A percentile compares a stretch with the other conserved stretches of the same genome.
Evolutionary conservation across 2,329 filamentous ascomycete species (phyloP).

Genomic region (Dothideomycetes sp.): DNA sequence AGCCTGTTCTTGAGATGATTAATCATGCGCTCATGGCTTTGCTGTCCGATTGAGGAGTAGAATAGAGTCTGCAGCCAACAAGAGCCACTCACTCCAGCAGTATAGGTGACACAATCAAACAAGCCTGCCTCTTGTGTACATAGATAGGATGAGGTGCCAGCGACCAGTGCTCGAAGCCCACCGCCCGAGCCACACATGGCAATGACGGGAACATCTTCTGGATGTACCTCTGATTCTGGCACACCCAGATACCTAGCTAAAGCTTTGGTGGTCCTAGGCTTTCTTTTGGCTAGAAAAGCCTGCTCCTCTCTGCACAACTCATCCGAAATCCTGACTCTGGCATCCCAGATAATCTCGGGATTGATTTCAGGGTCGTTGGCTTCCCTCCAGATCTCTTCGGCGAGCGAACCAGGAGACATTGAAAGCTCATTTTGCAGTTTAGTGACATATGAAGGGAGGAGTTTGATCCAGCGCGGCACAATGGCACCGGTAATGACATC

Average conservation of each 20-base stretch:
- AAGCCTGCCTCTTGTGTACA: conserved; percentile 78
- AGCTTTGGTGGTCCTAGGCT: conserved; percentile 58
- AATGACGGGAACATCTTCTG: conserved; percentile 86
- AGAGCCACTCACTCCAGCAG: conserved; percentile 87
- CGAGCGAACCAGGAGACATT: conserved; percentile 76
- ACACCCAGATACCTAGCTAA: conserved; percentile 76
- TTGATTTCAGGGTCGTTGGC: conserved; percentile 75
- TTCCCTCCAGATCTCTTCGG: conserved; percentile 88
- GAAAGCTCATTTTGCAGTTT: conserved; percentile 85
- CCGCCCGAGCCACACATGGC: conserved; percentile 92
- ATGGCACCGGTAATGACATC: conserved; percentile 38
- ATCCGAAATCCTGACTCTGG: conserved; percentile 69
- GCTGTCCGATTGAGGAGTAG: conserved; percentile 65
- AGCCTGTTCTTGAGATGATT: conserved; percentile 80
- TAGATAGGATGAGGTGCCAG: conserved; percentile 78
- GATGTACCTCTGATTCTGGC: conserved; percentile 71
- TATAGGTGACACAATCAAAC: conserved; percentile 91
- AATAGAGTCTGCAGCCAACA: conserved; percentile 92
- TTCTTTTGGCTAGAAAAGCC: conserved; percentile 60
- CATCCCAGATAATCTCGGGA: conserved; percentile 77
- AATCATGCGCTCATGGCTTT: conserved; percentile 60
- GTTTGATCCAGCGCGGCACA: conserved; percentile 71
- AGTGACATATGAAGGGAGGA: conserved; percentile 64
- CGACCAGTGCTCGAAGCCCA: conserved; percentile 79
- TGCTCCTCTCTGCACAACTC: conserved; percentile 78